Evolutionary conservation across 1,284 basidiomycete species (phyloP).

Genomic region (Malassezia yamatoensis): DNA sequence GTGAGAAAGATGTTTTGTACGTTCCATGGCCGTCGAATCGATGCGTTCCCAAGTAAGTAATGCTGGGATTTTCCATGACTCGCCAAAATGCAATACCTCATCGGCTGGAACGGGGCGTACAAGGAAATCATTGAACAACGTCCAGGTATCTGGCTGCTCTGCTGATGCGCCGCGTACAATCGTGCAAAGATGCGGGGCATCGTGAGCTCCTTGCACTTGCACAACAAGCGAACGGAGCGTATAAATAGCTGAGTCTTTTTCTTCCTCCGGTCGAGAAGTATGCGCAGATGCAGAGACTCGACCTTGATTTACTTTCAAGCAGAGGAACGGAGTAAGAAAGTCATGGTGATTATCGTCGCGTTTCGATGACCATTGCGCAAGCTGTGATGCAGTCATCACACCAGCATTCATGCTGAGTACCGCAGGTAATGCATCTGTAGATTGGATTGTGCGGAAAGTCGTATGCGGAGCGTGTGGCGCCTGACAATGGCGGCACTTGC

Average conservation of each 20-base stretch:
- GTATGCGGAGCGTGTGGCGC: slow-evolving; percentile 65
- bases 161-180: slow-evolving; percentile 70
- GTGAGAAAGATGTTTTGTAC: slow-evolving; percentile 16
- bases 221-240: slow-evolving; percentile 58
- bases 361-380: slow-evolving; percentile 66
- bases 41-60: slow-evolving; percentile 75
- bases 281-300: slow-evolving; percentile 21
- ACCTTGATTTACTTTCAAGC: slow-evolving; percentile 25
- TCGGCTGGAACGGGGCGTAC: slow-evolving; percentile 72
- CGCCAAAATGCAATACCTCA: slow-evolving; percentile 77
- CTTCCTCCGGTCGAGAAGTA: slow-evolving; percentile 5
- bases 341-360: slow-evolving; percentile 35
- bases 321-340: slow-evolving; percentile 48
- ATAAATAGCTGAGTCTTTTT: slow-evolving; percentile 51
- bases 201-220: slow-evolving; percentile 68
- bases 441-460: slow-evolving; percentile 61
- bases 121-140: slow-evolving; percentile 92
- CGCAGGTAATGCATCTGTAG: slow-evolving; percentile 57
- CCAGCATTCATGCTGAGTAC: slow-evolving; percentile 80
- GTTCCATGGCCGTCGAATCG: slow-evolving; percentile 51
- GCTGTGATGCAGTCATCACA: slow-evolving; percentile 65
- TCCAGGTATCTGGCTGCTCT: slow-evolving; percentile 55
- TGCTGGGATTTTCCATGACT: slow-evolving; percentile 82
- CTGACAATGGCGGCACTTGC: slow-evolving; percentile 68
- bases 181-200: slow-evolving; percentile 75